Base-by-base conservation (phyloP, 768 basidiomycete species). In the Albatrellus ellisii region DNA sequence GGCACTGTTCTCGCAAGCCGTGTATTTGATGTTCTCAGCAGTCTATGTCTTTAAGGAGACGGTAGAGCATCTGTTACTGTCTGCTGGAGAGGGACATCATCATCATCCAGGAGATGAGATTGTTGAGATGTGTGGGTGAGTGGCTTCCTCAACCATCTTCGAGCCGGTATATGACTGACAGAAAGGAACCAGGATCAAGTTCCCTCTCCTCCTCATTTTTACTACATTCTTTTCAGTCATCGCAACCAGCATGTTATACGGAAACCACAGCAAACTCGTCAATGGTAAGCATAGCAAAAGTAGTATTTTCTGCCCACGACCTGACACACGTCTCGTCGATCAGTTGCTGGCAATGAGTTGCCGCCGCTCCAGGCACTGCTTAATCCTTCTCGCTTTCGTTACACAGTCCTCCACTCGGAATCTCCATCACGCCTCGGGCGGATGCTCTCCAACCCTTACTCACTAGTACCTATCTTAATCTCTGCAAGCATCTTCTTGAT, bases 11-110 rank as follows among this genome's bases (percentile, higher is more conserved):
- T 77, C 88, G 1, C 94, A 97, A 54, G 76, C 78, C 8, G 85
- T 99, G 10, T 98, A 95, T 60, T 67, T 99, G 43, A 77, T 94
- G 66, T 99, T 98, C 56, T 77, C 90, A 0, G 78, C 88, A 0
- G 82, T 97, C 2, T 99, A 98, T 62, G 83, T 98, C 14, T 91
- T 89, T 54, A 98, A 99, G 56, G 95, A 99, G 68, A 85, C 91
- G 0, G 69, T 98, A 4, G 94, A 99, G 61, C 91, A 94, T 61
- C 59, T 95, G 29, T 58, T 99, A 12, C 67, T 97, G 32, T 77
- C 78, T 36, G 72, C 74, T 6, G 83, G 75, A 14, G 67, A 70
- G 44, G 69, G 67, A 35, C 73, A 76, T 45, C 81, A 84, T 51
- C 83, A 85, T 51, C 79, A 81, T 54, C 69, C 75, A 28, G 77